Evolutionary conservation across 2,329 filamentous ascomycete species (phyloP).

Genomic region (Pseudonectria buxi): DNA sequence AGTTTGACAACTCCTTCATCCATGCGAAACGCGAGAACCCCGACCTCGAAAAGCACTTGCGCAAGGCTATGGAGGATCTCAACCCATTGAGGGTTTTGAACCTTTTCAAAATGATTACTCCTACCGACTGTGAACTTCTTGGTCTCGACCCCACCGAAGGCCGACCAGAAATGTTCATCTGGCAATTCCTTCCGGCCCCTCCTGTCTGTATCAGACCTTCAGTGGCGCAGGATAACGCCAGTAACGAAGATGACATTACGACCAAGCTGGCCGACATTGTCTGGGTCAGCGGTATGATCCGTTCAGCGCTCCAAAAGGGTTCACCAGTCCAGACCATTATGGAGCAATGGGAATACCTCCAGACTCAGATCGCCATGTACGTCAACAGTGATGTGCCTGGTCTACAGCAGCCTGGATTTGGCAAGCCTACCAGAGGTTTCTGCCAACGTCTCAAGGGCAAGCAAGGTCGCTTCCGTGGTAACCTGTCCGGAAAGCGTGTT

Average conservation of each 20-base stretch:
- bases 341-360: constrained; percentile 97
- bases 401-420: constrained; percentile 78
- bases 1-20: constrained; percentile 79
- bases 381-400: constrained; percentile 96
- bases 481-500: constrained; percentile 94
- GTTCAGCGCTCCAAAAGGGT: constrained; percentile 73
- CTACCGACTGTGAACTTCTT: constrained; percentile 82
- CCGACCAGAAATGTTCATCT: constrained; percentile 92
- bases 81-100: constrained; percentile 85
- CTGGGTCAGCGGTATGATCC: constrained; percentile 81
- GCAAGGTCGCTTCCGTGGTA: constrained; percentile 93
- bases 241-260: constrained; percentile 93
- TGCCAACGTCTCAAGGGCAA: constrained; percentile 96
- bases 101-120: constrained; percentile 80
- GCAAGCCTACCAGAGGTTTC: constrained; percentile 86
- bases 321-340: constrained; percentile 84
- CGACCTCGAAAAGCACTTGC: constrained; percentile 84
- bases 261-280: constrained; percentile 97
- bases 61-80: constrained; percentile 89
- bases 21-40: constrained; percentile 70
- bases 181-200: constrained; percentile 91
- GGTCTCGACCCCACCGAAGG: constrained; percentile 82
- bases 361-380: constrained; percentile 93
- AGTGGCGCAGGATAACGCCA: constrained; percentile 85
- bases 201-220: constrained; percentile 92